Evolutionary conservation across 306 rosid genomes (phyloP), one percentile per base, ranked within the genome.

Genomic region (Myrica gale): DNA sequence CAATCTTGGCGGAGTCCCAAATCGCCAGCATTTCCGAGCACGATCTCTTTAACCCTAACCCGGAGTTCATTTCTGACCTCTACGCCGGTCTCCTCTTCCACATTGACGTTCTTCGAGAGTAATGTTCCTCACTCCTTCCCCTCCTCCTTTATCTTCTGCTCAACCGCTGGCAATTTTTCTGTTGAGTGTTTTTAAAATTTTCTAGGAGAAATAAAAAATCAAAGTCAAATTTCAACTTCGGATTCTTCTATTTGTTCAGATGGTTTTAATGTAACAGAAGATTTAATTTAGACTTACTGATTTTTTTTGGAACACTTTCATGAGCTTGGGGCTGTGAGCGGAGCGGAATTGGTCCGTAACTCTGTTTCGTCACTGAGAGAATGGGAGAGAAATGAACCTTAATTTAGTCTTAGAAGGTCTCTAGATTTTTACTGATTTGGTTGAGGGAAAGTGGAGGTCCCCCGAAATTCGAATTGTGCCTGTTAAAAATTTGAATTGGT

Each of bases 11-110:
- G 53, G 81, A 91, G 3, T 67, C 72, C 5, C 86, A 88, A 73
- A 91, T 94, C 6, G 88, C 88, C 4, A 76, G 68, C 71, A 73
- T 94, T 2, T 74, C 94, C 10, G 97, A 90, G 69, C 81, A 82
- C 41, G 90, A 90, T 45, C 85, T 94, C 68, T 19, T 60, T 60
- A 75, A 84, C 39, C 96, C 97, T 0, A 85, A 70, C 43, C 68
- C 83, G 7, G 89, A 83, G 11, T 74, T 94, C 21, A 72, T 91
- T 47, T 62, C 66, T 8, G 91, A 91, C 6, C 89, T 94, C 75
- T 94, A 82, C 82, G 70, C 82, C 1, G 89, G 89, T 68, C 68
- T 91, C 68, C 89, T 94, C 75, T 47, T 81, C 65, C 79, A 76
- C 66, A 83, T 94, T 66, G 96, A 82, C 60, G 68, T 80, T 78